Conservation (phyloP, 225 moss, liverwort and hornwort species). For the Antitrichia curtipendula region DNA sequence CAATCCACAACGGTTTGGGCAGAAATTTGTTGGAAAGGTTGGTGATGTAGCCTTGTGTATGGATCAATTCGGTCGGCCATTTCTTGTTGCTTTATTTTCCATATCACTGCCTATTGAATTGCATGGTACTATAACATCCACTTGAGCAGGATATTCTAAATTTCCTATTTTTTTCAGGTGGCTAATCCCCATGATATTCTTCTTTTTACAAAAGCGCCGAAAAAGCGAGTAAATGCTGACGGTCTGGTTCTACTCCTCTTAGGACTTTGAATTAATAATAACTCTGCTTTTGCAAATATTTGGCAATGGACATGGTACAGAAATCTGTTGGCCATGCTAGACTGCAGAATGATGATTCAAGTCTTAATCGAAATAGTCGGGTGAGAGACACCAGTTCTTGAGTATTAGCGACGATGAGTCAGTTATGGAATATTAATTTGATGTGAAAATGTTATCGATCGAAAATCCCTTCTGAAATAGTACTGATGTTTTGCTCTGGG, state of each 20-base stretch:
- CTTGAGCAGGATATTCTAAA: background rate
- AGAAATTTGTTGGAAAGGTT: constrained; percentile 98
- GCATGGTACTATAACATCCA: background rate
- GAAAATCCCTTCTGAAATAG: background rate
- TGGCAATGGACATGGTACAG: background rate
- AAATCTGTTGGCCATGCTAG: background rate
- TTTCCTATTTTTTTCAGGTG: constrained; percentile 39
- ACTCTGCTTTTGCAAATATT: background rate
- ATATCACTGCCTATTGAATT: background rate
- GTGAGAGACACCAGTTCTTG: background rate
- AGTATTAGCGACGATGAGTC: background rate
- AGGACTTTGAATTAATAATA: background rate
- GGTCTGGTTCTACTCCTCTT: constrained; percentile 32
- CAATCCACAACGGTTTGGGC: constrained; percentile 96
- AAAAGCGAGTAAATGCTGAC: constrained; percentile 36
- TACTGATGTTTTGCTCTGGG: background rate
- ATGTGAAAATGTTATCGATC: background rate
- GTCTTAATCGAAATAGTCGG: background rate
- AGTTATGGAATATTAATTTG: background rate
- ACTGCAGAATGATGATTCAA: background rate
- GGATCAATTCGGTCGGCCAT: background rate
- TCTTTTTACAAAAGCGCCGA: constrained; percentile 82
- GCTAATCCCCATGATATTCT: constrained; percentile 99
- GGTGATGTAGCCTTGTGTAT: background rate
- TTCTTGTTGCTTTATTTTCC: background rate